Conservation (phyloP, 441 rosid species). For the Rhodomyrtus psidioides region DNA sequence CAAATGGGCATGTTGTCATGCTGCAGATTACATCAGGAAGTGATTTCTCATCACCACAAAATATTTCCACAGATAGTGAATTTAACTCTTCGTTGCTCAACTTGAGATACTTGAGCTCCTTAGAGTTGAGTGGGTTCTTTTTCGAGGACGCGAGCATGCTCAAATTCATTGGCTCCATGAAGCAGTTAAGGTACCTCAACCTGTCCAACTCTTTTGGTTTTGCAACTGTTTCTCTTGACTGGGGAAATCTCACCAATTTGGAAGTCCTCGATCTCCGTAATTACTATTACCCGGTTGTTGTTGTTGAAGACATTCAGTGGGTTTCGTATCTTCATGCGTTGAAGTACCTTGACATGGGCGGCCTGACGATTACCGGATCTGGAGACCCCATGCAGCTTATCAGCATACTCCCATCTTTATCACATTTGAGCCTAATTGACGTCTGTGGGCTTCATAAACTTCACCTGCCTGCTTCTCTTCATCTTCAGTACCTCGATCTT, state of each 20-base stretch:
- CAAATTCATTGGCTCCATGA: background rate
- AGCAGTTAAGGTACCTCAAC: background rate
- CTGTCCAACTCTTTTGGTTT: background rate
- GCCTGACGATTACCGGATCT: background rate
- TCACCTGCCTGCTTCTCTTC: background rate
- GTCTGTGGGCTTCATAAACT: background rate
- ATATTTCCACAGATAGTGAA: too few species aligned
- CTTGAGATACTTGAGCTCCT: too few species aligned
- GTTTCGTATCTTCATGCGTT: background rate
- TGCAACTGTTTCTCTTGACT: background rate
- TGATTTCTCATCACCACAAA: too few species aligned
- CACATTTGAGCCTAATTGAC: background rate
- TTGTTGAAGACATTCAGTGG: background rate
- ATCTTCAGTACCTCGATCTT: background rate
- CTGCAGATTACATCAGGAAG: too few species aligned
- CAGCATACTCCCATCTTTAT: background rate
- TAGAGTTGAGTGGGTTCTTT: too few species aligned
- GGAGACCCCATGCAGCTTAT: background rate
- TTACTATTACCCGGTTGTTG: rapidly evolving
- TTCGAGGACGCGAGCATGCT: too few species aligned
- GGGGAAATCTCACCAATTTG: background rate
- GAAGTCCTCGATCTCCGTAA: background rate
- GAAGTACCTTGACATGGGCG: background rate
- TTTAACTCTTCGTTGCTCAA: too few species aligned
- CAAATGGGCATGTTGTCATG: too few species aligned